Conservation (phyloP, 164 flowering plant genomes). For the Umbilicus rupestris region DNA sequence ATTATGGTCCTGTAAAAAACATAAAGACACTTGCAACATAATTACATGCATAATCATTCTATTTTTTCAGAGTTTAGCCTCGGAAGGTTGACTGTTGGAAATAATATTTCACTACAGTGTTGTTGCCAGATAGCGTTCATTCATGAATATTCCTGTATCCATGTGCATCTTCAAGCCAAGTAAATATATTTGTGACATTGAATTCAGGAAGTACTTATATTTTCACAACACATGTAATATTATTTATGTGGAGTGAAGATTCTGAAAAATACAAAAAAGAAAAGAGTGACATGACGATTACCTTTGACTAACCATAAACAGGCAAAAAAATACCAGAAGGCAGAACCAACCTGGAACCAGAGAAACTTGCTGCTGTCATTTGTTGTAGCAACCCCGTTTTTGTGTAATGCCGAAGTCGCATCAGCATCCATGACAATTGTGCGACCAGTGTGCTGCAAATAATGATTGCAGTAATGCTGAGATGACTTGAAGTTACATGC, state of each 20-base stretch:
- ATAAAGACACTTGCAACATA: neutral
- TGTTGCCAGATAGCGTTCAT: neutral
- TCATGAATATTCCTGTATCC: no score
- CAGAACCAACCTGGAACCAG: slow-evolving; percentile 63
- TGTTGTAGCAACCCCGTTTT: slow-evolving; percentile 53
- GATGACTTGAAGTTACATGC: neutral
- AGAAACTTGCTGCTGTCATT: slow-evolving; percentile 70
- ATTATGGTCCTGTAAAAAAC: slow-evolving; percentile 47
- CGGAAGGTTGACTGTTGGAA: neutral
- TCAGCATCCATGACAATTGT: slow-evolving; percentile 87
- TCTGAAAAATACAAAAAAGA: no score
- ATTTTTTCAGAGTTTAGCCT: neutral
- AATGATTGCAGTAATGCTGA: neutral
- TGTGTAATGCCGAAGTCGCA: slow-evolving; percentile 75
- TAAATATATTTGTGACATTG: neutral
- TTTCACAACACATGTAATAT: neutral
- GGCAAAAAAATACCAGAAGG: neutral
- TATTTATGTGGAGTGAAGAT: no score
- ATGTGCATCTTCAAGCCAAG: neutral
- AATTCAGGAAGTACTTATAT: neutral
- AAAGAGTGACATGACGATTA: no score
- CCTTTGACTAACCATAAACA: no score
- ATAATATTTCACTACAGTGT: neutral
- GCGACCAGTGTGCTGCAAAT: slow-evolving; percentile 69
- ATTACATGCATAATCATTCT: neutral